A percentile compares a stretch with the other conserved stretches of the same genome.
Evolutionary conservation across 805 yeast species (phyloP).

Genomic region (Candida nitratophila): DNA sequence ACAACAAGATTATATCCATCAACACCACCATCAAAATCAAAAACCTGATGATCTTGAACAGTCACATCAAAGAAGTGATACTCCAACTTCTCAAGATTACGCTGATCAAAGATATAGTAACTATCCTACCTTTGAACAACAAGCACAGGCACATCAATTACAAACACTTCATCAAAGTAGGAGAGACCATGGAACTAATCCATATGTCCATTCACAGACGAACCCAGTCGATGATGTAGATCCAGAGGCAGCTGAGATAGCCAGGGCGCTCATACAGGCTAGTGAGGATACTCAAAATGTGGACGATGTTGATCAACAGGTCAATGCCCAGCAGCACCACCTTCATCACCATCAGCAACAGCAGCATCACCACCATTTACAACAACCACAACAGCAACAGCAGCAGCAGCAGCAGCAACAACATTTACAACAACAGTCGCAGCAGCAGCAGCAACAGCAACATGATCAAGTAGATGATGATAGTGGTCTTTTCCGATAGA

Average conservation of each 20-base stretch:
- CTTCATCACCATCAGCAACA: background rate
- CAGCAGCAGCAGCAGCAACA: too few relatives aligned
- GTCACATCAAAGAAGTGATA: slow-evolving; percentile 2
- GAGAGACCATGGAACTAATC: slow-evolving; percentile 27
- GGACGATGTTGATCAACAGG: background rate
- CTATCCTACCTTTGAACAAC: background rate
- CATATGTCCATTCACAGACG: background rate
- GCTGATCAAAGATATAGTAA: background rate
- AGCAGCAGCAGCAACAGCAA: too few relatives aligned
- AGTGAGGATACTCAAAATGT: slow-evolving; percentile 26
- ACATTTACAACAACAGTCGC: too few relatives aligned
- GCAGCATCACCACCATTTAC: too few relatives aligned
- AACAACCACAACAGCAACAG: too few relatives aligned
- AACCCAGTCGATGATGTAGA: slow-evolving; percentile 41
- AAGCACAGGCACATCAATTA: background rate
- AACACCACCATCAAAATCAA: background rate
- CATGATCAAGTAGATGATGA: too few relatives aligned
- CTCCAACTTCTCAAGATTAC: background rate
- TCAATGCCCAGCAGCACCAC: background rate
- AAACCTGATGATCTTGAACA: slow-evolving; percentile 1
- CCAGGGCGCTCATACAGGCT: slow-evolving; percentile 59
- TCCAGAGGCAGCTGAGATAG: slow-evolving; percentile 57
- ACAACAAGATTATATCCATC: slow-evolving; percentile 7
- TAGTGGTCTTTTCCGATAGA: too few relatives aligned
- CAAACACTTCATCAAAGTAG: background rate